These are phyloP conservation scores for Cornus florida DNA, from an alignment of 148 eudicot genomes.

Conservation along the genomic window DNA sequence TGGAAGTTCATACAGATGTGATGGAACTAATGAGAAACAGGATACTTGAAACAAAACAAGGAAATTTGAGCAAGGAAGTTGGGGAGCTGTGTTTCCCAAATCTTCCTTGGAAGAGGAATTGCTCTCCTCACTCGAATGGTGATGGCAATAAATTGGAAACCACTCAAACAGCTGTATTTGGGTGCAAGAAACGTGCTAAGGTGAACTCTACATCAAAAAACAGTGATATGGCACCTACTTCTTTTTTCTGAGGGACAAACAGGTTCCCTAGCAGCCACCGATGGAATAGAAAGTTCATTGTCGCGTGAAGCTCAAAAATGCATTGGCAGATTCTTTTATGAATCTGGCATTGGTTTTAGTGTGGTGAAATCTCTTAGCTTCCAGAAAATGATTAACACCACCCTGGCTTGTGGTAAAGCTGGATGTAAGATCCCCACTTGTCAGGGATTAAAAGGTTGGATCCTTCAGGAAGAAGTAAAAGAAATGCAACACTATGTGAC, in stretches of 20 bases:
- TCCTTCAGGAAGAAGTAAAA: constrained; percentile 46
- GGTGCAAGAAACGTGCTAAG: constrained; percentile 12
- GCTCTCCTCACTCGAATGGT: constrained; percentile 17
- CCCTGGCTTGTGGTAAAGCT: constrained; percentile 13
- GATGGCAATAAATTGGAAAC: constrained; percentile 6
- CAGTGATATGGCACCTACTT: not conserved
- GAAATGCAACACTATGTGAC: constrained; percentile 49
- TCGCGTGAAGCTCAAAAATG: constrained; percentile 23
- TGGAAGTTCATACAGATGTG: constrained; percentile 33
- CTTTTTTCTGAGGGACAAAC: constrained; percentile 6
- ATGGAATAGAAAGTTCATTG: constrained; percentile 20
- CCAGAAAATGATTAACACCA: constrained; percentile 35
- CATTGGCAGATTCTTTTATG: constrained; percentile 61
- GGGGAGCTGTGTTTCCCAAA: constrained; percentile 22
- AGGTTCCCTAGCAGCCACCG: constrained; percentile 11
- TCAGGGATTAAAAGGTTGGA: constrained; percentile 51
- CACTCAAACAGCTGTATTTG: constrained; percentile 5
- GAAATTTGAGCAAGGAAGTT: constrained; percentile 36
- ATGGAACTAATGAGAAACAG: constrained; percentile 28
- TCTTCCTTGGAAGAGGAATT: constrained; percentile 38
- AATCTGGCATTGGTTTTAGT: constrained; percentile 44
- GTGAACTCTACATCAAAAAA: not conserved
- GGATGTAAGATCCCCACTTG: constrained; percentile 37
- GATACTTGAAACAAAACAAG: constrained; percentile 27
- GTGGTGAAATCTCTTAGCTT: constrained; percentile 48